These are phyloP conservation scores for Phytophthora chlamydospora DNA, from an alignment of 352 stramenopile species.

Conservation along the genomic window DNA sequence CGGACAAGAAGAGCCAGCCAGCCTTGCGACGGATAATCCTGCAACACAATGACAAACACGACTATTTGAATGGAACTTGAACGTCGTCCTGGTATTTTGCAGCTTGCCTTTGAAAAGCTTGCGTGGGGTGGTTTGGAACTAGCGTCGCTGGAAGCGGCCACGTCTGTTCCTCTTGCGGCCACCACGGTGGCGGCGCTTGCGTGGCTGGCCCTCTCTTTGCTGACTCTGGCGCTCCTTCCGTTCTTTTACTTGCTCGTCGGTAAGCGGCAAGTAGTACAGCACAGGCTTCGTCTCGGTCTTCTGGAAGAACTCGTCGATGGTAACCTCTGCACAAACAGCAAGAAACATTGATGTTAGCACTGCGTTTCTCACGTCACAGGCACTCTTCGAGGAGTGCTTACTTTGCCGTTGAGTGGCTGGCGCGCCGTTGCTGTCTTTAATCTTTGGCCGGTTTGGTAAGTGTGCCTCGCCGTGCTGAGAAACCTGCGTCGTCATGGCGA, in stretches of 20 bases:
- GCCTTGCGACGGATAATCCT: slow-evolving; percentile 19
- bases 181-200: slow-evolving; percentile 39
- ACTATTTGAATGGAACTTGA: slow-evolving; percentile 24
- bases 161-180: slow-evolving; percentile 44
- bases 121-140: slow-evolving; percentile 11
- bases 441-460: slow-evolving; percentile 27
- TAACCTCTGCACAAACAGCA: slow-evolving; percentile 33
- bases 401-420: slow-evolving; percentile 27
- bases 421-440: slow-evolving; percentile 24
- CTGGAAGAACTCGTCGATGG: slow-evolving; percentile 78
- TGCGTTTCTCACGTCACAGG: background rate
- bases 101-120: background rate
- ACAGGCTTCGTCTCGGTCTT: slow-evolving; percentile 81
- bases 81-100: background rate
- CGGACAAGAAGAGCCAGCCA: slow-evolving; percentile 10
- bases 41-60: slow-evolving; percentile 5
- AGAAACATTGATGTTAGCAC: slow-evolving; percentile 3
- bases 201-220: slow-evolving; percentile 23
- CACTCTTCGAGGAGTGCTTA: slow-evolving; percentile 10
- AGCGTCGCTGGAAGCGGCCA: slow-evolving; percentile 28
- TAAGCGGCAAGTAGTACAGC: slow-evolving; percentile 82
- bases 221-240: slow-evolving; percentile 35
- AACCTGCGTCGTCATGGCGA: slow-evolving; percentile 18
- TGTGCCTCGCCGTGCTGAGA: slow-evolving; percentile 34
- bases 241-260: slow-evolving; percentile 70